phyloP scores from a whole-genome alignment of 2,329 filamentous ascomycete species.

The Diaporthe humulicola region DNA sequence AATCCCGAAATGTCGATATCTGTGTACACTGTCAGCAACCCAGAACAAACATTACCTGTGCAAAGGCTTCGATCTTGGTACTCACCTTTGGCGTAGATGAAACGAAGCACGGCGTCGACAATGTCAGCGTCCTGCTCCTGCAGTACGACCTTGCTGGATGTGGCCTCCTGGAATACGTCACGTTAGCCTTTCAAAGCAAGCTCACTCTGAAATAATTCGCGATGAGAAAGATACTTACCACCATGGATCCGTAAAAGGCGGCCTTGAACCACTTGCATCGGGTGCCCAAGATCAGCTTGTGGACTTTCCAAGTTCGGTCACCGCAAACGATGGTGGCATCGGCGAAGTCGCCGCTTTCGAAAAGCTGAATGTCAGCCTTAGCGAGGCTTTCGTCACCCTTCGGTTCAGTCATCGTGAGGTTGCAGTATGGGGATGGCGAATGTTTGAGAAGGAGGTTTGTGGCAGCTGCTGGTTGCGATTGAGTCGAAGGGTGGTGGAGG shows the following conservation, averaged over 20 bases:
- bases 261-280: neutral
- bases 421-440: neutral
- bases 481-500: neutral
- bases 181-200: neutral
- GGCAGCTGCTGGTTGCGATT: neutral
- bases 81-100: neutral
- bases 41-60: neutral
- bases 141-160: neutral
- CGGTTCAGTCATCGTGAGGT: neutral
- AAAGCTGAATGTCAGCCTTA: neutral
- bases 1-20: neutral
- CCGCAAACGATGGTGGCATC: neutral
- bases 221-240: neutral
- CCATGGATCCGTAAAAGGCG: neutral
- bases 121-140: neutral
- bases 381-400: neutral
- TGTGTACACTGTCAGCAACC: neutral
- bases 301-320: neutral
- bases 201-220: too few species aligned
- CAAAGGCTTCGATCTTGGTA: fast-evolving
- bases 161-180: neutral
- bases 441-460: neutral
- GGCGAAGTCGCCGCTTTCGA: neutral
- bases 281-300: neutral
- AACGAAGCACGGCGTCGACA: neutral